Conservation (phyloP, 2,329 filamentous ascomycete genomes). For the Lithohypha guttulata region DNA sequence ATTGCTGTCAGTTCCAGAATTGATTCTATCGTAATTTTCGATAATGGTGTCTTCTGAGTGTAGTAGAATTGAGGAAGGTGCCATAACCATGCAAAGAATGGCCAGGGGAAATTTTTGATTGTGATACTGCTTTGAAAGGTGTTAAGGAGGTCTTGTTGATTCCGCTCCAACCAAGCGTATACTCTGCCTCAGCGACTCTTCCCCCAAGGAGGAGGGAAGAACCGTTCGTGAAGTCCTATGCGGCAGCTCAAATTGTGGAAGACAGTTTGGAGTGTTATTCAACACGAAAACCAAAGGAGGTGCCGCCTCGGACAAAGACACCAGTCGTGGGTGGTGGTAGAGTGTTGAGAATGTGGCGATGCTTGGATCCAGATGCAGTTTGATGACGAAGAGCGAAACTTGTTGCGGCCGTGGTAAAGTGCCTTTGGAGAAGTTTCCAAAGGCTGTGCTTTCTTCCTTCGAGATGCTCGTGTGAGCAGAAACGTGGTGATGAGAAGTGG, state of each 20-base stretch:
- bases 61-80: conserved; percentile 55
- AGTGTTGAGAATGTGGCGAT: conserved; percentile 38
- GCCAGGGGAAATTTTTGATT: conserved; percentile 24
- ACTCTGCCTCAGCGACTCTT: conserved; percentile 98
- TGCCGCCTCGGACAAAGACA: conserved; percentile 15
- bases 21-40: conserved; percentile 24
- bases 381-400: conserved; percentile 26
- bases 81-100: conserved; percentile 51
- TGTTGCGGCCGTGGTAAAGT: conserved; percentile 20
- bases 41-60: conserved; percentile 18
- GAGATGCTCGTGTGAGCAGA: too few species aligned
- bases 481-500: too few species aligned
- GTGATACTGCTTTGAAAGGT: conserved; percentile 28
- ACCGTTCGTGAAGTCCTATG: conserved; percentile 96
- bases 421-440: conserved; percentile 14
- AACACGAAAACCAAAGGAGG: conserved; percentile 16
- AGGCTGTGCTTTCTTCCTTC: not conserved
- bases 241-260: conserved; percentile 80
- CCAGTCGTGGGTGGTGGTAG: conserved; percentile 34
- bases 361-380: conserved; percentile 35
- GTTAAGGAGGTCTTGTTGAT: conserved; percentile 93
- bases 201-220: conserved; percentile 94
- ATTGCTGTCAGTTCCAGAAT: conserved; percentile 30
- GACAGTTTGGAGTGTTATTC: conserved; percentile 33
- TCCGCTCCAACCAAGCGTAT: conserved; percentile 74